phyloP scores from a whole-genome alignment of 345 rosid genomes.

The Nasturtium officinale region DNA sequence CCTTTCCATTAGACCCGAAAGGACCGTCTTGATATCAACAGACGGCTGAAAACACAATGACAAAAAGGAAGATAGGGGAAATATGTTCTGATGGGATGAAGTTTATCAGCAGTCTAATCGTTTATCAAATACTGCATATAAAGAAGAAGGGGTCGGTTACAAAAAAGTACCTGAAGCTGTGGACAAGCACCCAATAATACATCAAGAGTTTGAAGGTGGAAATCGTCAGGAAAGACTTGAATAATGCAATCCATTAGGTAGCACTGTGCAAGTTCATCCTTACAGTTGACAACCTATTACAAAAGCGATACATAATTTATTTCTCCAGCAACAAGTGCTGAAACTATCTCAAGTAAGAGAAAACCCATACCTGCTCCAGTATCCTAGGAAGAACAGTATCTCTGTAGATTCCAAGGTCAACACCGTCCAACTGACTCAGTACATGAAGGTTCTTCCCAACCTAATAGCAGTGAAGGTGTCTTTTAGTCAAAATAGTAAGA shows the following conservation, averaged over 20 bases:
- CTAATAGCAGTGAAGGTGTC: slow-evolving; percentile 48
- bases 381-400: slow-evolving; percentile 95
- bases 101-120: slow-evolving; percentile 3
- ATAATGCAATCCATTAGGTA: slow-evolving; percentile 98
- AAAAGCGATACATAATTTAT: slow-evolving; percentile 23
- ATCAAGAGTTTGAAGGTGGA: slow-evolving; percentile 97
- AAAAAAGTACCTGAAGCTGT: slow-evolving; percentile 78
- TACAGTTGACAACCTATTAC: slow-evolving; percentile 91
- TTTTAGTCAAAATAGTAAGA: slow-evolving; percentile 33
- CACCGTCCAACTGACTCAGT: slow-evolving; percentile 96
- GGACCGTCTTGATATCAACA: slow-evolving; percentile 92
- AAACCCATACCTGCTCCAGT: slow-evolving; percentile 79
- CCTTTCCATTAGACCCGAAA: slow-evolving; percentile 97
- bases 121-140: slow-evolving; percentile 6
- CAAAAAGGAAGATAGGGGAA: slow-evolving; percentile 21
- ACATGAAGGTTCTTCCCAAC: slow-evolving; percentile 99
- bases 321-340: slow-evolving; percentile 8
- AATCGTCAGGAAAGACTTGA: slow-evolving; percentile 98
- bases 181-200: slow-evolving; percentile 86
- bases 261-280: slow-evolving; percentile 92
- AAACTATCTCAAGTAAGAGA: slow-evolving; percentile 21
- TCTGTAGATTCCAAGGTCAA: slow-evolving; percentile 88
- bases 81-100: slow-evolving; percentile 29
- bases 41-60: slow-evolving; percentile 62
- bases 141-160: neutral